A percentile compares a stretch with the other conserved stretches of the same genome.
phyloP scores from a whole-genome alignment of 441 rosid genomes.

The Cnidoscolus chayamansa region DNA sequence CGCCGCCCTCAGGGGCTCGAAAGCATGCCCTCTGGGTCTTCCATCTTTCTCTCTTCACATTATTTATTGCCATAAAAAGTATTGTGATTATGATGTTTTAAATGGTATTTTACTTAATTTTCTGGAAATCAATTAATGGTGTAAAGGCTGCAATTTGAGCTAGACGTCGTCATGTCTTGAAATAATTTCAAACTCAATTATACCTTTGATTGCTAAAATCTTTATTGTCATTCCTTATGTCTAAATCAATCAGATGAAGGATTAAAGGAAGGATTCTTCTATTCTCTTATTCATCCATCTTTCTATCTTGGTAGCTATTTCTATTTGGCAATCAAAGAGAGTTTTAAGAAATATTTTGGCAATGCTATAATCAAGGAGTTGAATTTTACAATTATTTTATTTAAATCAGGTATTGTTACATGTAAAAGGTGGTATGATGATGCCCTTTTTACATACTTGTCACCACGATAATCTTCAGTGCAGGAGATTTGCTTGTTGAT shows the following conservation, averaged over 20 bases:
- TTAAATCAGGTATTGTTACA: neutral
- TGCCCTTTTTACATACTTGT: neutral
- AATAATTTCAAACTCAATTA: neutral
- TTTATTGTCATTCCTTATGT: too few species aligned
- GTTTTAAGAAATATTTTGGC: neutral
- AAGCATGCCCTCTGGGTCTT: slow-evolving; percentile 52
- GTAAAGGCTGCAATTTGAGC: neutral
- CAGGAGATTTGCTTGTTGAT: slow-evolving; percentile 51
- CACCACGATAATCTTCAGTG: slow-evolving; percentile 40
- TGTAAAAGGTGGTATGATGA: too few species aligned
- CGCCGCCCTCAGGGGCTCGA: slow-evolving; percentile 57
- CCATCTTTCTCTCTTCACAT: neutral
- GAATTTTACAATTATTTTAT: neutral
- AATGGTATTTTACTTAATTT: neutral
- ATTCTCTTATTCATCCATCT: too few species aligned
- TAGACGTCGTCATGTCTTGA: neutral
- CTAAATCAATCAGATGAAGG: too few species aligned
- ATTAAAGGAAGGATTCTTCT: too few species aligned
- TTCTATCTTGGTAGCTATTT: too few species aligned
- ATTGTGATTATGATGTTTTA: too few species aligned
- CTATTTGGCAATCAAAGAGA: too few species aligned
- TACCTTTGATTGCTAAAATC: neutral
- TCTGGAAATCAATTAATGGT: neutral
- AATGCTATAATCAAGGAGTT: neutral
- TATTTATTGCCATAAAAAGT: neutral